Evolutionary conservation across 257 asterid species (phyloP).

Genomic region (Misopates orontium): DNA sequence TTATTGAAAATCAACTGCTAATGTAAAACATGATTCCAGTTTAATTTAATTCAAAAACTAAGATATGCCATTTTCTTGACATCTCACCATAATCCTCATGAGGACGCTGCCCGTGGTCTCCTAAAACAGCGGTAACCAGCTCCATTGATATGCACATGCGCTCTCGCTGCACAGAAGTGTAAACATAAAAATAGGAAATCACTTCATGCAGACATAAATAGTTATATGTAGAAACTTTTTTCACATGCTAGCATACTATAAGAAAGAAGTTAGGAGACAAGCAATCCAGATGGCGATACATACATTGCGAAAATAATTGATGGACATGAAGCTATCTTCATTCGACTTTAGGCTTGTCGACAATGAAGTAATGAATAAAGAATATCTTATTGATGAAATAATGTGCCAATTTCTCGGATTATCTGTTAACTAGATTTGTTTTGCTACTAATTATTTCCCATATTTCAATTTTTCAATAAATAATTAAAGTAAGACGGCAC

Average conservation of each 20-base stretch:
- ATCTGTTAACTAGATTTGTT: too few relatives aligned
- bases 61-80: constrained; percentile 5
- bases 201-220: constrained; percentile 4
- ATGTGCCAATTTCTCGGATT: too few relatives aligned
- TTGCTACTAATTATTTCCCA: too few relatives aligned
- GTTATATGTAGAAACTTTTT: constrained; percentile 11
- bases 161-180: constrained; percentile 48
- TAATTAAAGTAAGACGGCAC: too few relatives aligned
- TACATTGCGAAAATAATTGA: background rate
- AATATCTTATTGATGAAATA: too few relatives aligned
- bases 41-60: constrained; percentile 4
- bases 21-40: constrained; percentile 6
- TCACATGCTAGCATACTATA: constrained; percentile 12
- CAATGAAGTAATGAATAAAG: background rate
- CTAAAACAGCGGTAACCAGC: constrained; percentile 95
- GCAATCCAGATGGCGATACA: background rate
- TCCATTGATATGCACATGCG: constrained; percentile 95
- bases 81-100: constrained; percentile 92
- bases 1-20: background rate
- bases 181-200: background rate
- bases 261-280: constrained; percentile 10
- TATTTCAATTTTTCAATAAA: too few relatives aligned
- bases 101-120: constrained; percentile 99
- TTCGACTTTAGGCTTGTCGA: background rate
- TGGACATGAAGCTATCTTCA: constrained; percentile 20